A percentile compares a stretch with the other conserved stretches of the same genome.
These are phyloP conservation scores for Theileria annulata DNA, from an alignment of 169 alveolate species.

Conservation along the genomic window DNA sequence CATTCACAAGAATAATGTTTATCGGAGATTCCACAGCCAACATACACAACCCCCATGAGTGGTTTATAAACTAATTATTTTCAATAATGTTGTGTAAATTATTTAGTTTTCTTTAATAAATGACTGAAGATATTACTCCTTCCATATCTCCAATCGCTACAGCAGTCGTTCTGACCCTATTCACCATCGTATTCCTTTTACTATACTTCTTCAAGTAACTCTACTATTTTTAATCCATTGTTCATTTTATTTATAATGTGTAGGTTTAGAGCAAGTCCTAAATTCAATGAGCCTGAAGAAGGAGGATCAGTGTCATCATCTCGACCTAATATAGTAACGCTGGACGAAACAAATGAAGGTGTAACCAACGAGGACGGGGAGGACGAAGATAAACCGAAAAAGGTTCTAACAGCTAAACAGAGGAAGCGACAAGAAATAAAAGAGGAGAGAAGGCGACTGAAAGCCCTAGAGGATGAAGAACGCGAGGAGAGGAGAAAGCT, in stretches of 20 bases:
- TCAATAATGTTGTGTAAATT: neutral
- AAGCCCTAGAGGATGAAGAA: conserved; percentile 43
- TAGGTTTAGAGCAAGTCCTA: conserved; percentile 5
- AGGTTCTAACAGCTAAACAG: conserved; percentile 51
- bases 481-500: conserved; percentile 47
- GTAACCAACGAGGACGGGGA: conserved; percentile 19
- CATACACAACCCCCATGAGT: conserved; percentile 17
- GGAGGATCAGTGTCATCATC: conserved; percentile 2
- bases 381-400: conserved; percentile 26
- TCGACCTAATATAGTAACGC: neutral
- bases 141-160: conserved; percentile 28
- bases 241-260: neutral
- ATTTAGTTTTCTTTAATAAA: neutral
- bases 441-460: conserved; percentile 40
- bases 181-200: conserved; percentile 11
- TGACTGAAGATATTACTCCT: conserved; percentile 2
- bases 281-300: neutral
- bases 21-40: neutral
- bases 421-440: conserved; percentile 47
- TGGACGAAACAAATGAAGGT: conserved; percentile 13
- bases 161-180: conserved; percentile 21
- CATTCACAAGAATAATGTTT: neutral
- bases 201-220: conserved; percentile 11
- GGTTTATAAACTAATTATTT: neutral
- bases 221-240: neutral